Conservation (phyloP, 176 grass and related monocot genomes). For the Oryza officinalis region DNA sequence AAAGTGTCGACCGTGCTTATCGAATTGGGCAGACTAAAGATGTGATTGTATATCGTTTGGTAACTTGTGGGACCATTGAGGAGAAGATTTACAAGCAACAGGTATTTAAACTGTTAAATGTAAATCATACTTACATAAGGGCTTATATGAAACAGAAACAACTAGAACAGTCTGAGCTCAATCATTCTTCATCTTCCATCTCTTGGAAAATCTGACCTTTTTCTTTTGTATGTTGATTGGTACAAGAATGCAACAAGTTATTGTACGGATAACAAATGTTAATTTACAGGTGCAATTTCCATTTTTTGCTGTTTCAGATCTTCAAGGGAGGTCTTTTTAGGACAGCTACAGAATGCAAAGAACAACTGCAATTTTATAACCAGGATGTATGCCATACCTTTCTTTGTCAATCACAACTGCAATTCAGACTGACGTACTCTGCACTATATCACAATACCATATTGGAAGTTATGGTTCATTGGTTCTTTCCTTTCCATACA, state of each 20-base stretch:
- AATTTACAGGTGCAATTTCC: background rate
- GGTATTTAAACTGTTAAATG: background rate
- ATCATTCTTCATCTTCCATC: background rate
- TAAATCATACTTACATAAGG: background rate
- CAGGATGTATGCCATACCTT: constrained; percentile 38
- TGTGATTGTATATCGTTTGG: constrained; percentile 60
- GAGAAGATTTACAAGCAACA: constrained; percentile 57
- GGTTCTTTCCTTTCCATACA: constrained; percentile 1
- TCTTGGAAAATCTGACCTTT: background rate
- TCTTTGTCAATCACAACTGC: background rate
- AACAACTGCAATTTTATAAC: constrained; percentile 60
- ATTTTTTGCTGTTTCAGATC: constrained; percentile 36
- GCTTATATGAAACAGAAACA: background rate
- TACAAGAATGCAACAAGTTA: background rate
- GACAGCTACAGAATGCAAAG: constrained; percentile 63
- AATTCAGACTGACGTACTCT: background rate
- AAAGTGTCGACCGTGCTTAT: constrained; percentile 63
- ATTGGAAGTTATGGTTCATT: background rate
- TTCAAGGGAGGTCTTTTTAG: constrained; percentile 63
- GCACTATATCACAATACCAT: background rate
- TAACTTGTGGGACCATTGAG: constrained; percentile 69
- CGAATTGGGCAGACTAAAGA: constrained; percentile 60
- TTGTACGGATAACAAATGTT: background rate
- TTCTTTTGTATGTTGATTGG: background rate
- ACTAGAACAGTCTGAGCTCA: background rate